phyloP scores from a whole-genome alignment of 495 filamentous ascomycete species.

The Aspergillus saccharolyticus region DNA sequence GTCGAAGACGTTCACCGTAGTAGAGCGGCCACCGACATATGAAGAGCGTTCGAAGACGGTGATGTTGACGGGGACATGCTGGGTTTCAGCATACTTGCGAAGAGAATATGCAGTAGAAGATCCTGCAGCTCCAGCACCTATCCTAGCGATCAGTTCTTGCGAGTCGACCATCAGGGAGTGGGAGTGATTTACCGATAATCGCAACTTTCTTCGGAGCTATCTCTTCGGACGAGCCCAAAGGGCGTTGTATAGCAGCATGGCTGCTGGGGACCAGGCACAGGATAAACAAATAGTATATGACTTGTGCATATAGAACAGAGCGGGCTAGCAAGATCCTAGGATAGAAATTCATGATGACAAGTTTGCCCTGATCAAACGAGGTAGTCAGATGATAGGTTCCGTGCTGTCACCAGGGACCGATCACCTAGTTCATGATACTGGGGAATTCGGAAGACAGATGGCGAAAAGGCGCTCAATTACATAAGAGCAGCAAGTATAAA shows the following conservation, averaged over 20 bases:
- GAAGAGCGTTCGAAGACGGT: conserved; percentile 81
- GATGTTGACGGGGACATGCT: conserved; percentile 59
- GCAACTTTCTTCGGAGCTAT: conserved; percentile 37
- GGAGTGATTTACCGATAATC: conserved; percentile 38
- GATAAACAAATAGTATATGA: conserved; percentile 8
- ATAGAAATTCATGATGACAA: conserved; percentile 7
- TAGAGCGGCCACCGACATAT: conserved; percentile 82
- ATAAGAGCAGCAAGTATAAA: too few relatives aligned
- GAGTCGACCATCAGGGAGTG: background rate
- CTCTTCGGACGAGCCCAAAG: conserved; percentile 16
- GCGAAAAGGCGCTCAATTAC: too few relatives aligned
- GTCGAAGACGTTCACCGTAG: conserved; percentile 77
- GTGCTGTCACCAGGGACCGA: background rate
- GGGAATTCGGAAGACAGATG: background rate
- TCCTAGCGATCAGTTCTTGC: conserved; percentile 4
- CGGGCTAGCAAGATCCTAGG: background rate
- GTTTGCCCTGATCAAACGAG: background rate
- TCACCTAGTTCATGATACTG: background rate
- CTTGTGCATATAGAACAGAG: conserved; percentile 6
- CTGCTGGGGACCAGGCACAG: conserved; percentile 16
- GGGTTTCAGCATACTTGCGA: conserved; percentile 56
- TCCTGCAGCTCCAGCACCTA: conserved; percentile 88
- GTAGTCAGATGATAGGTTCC: background rate
- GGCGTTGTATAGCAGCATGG: conserved; percentile 26
- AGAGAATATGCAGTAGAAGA: conserved; percentile 83